These are phyloP conservation scores for Leccinum imitatum DNA, from an alignment of 768 basidiomycete species.

Conservation along the genomic window DNA sequence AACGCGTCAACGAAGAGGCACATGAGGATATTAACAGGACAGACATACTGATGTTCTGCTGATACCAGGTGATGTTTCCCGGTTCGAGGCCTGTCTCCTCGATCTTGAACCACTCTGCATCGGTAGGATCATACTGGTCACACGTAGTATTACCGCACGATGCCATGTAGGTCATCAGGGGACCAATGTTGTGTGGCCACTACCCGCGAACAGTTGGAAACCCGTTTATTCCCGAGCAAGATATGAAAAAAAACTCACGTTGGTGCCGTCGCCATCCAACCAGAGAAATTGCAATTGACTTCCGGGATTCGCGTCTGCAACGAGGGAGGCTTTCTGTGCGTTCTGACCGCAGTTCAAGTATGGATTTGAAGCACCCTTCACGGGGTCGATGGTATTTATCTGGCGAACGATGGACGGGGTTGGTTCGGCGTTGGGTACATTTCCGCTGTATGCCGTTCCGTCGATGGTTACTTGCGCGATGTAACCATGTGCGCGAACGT, in stretches of 20 bases:
- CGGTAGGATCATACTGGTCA: constrained; percentile 54
- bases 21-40: background rate
- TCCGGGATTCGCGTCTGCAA: constrained; percentile 60
- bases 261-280: constrained; percentile 44
- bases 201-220: constrained; percentile 13
- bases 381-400: constrained; percentile 43
- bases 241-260: constrained; percentile 26
- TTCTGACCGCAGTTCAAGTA: constrained; percentile 60
- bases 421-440: constrained; percentile 34
- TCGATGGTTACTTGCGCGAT: constrained; percentile 43
- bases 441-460: constrained; percentile 43
- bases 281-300: constrained; percentile 55
- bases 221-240: background rate
- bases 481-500: constrained; percentile 45
- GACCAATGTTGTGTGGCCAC: constrained; percentile 63
- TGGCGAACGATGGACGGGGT: constrained; percentile 44
- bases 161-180: constrained; percentile 74
- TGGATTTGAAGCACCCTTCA: constrained; percentile 57
- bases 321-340: constrained; percentile 47
- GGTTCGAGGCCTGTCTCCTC: constrained; percentile 47
- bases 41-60: constrained; percentile 51
- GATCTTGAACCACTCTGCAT: constrained; percentile 77
- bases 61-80: constrained; percentile 46
- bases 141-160: constrained; percentile 57
- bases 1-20: background rate